Conservation (phyloP, 148 eudicot species). For the Tetragonia tetragonoides region DNA sequence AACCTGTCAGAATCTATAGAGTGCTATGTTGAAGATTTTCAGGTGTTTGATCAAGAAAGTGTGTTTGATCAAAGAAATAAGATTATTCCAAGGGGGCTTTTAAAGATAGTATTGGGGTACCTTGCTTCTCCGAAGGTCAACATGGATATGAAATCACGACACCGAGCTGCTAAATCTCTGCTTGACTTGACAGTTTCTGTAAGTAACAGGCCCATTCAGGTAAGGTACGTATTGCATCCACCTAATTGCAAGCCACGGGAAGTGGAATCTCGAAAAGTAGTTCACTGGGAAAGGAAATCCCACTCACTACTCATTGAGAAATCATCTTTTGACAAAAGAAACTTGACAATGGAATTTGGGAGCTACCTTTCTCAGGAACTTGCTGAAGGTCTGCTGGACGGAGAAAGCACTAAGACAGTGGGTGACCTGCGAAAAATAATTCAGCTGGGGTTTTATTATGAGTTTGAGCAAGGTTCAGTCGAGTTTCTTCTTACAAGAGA, state of each 20-base stretch:
- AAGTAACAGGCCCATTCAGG: background rate
- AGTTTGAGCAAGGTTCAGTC: conserved; percentile 10
- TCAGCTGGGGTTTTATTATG: conserved; percentile 15
- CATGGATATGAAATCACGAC: conserved; percentile 11
- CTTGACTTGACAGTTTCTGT: background rate
- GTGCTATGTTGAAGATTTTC: background rate
- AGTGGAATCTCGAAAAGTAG: conserved; percentile 12
- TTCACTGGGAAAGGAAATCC: conserved; percentile 17
- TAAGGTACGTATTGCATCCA: background rate
- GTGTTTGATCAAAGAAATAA: background rate
- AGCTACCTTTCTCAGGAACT: conserved; percentile 18
- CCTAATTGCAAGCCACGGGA: background rate
- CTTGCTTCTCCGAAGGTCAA: conserved; percentile 16
- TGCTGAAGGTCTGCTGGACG: conserved; percentile 15
- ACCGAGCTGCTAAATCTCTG: background rate
- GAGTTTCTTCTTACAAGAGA: conserved; percentile 21
- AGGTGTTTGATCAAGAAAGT: background rate
- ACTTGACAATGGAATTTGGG: conserved; percentile 10
- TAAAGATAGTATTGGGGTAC: conserved; percentile 14
- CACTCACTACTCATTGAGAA: conserved; percentile 1
- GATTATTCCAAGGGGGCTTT: conserved; percentile 9
- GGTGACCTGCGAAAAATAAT: conserved; percentile 9
- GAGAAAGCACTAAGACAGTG: background rate
- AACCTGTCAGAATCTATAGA: conserved; percentile 1
- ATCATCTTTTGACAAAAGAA: background rate